Conservation (phyloP, 306 rosid species). For the Parietaria judaica region DNA sequence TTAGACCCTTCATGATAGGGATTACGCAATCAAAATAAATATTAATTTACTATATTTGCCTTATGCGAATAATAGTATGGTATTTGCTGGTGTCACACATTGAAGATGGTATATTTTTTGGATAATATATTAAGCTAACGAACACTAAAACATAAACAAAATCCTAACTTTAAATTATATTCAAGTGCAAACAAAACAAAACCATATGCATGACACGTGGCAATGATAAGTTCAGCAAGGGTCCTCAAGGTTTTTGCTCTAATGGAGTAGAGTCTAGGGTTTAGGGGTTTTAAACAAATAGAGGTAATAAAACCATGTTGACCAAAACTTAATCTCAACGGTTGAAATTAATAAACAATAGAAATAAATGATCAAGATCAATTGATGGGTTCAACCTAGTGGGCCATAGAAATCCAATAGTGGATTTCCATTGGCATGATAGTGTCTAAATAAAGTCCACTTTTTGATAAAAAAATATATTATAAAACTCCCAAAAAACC, state of each 20-base stretch:
- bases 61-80: slow-evolving; percentile 7
- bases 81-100: slow-evolving; percentile 27
- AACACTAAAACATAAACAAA: slow-evolving; percentile 9
- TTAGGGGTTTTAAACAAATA: not conserved
- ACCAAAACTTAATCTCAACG: not conserved
- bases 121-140: slow-evolving; percentile 16
- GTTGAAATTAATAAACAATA: not conserved
- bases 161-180: not conserved
- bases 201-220: slow-evolving; percentile 1
- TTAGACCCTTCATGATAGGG: slow-evolving; percentile 13
- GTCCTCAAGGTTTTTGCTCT: not conserved
- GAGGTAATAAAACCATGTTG: not conserved
- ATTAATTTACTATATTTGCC: not conserved
- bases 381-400: slow-evolving; percentile 3
- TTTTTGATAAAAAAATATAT: not conserved
- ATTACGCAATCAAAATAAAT: slow-evolving; percentile 29
- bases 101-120: slow-evolving; percentile 26
- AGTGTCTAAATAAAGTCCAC: slow-evolving; percentile 4
- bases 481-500: not conserved
- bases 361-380: not conserved
- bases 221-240: not conserved
- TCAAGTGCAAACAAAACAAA: too few species aligned
- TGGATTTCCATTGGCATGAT: slow-evolving; percentile 19
- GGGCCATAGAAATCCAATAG: slow-evolving; percentile 17
- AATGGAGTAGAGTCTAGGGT: not conserved